Conservation (phyloP, 1,139 yeast species). For the Kluyveromyces sp. region DNA sequence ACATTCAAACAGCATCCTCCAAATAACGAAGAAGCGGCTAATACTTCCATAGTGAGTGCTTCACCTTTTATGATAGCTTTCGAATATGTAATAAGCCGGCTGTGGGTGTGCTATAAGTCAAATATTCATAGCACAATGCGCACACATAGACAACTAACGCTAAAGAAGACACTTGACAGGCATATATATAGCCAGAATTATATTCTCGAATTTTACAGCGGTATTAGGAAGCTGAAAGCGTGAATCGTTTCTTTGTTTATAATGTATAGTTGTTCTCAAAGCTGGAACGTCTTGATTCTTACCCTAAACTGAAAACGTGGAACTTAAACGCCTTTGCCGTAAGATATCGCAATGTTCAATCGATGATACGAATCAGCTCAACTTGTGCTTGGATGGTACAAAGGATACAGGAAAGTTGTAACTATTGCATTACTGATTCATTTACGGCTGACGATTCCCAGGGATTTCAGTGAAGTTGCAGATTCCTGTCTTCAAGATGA, state of each 20-base stretch:
- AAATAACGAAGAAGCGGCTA: slow-evolving; percentile 40
- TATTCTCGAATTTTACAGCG: too few relatives aligned
- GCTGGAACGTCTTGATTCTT: not conserved
- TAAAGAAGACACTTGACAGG: not conserved
- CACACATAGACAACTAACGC: not conserved
- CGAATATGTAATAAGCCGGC: too few relatives aligned
- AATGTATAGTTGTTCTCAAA: not conserved
- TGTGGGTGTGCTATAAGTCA: too few relatives aligned
- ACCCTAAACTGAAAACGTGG: not conserved
- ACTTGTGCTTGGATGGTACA: too few relatives aligned
- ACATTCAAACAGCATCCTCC: slow-evolving; percentile 76
- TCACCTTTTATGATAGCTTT: not conserved
- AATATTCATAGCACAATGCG: not conserved
- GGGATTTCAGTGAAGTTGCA: too few relatives aligned
- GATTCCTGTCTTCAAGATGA: slow-evolving; percentile 1
- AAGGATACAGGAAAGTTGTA: too few relatives aligned
- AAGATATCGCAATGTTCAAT: too few relatives aligned
- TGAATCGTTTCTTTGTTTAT: not conserved
- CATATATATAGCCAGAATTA: not conserved
- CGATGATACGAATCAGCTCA: too few relatives aligned
- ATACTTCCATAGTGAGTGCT: not conserved
- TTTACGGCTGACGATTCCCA: too few relatives aligned
- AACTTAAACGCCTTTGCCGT: not conserved
- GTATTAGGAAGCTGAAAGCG: too few relatives aligned
- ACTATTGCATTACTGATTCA: too few relatives aligned